Evolutionary conservation across 2,329 filamentous ascomycete species (phyloP).

Genomic region (Talaromyces sp.): DNA sequence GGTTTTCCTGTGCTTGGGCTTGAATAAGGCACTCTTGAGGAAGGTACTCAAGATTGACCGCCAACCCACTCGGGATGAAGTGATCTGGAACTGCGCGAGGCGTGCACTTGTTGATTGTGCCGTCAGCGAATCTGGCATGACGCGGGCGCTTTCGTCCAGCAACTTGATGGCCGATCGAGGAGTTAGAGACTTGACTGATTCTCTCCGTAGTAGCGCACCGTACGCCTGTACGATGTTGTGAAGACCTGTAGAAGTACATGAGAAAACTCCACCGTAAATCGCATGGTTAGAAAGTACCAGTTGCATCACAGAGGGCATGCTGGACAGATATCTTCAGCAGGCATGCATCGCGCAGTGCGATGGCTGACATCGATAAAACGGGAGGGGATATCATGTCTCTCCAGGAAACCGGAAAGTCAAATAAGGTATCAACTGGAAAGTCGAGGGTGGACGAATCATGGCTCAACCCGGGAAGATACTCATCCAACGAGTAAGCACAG

Average conservation of each 20-base stretch:
- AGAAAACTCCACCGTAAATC: not conserved
- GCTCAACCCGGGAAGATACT: not conserved
- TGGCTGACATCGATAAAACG: not conserved
- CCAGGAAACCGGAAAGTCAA: not conserved
- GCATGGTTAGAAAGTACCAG: not conserved
- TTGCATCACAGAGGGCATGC: not conserved
- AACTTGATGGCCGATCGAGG: not conserved
- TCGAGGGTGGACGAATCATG: not conserved
- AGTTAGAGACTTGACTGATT: not conserved
- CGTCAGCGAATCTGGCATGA: not conserved
- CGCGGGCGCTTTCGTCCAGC: not conserved
- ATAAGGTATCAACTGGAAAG: not conserved
- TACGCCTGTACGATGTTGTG: not conserved
- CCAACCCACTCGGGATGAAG: not conserved
- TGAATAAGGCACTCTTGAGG: not conserved
- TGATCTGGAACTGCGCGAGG: not conserved
- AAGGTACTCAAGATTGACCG: not conserved
- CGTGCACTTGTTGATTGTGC: not conserved
- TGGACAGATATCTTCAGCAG: not conserved
- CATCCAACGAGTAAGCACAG: not conserved
- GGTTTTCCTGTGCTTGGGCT: not conserved
- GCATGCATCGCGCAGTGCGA: not conserved
- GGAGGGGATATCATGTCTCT: not conserved
- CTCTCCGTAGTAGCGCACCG: not conserved
- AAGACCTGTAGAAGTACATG: not conserved